Evolutionary conservation across 2,329 filamentous ascomycete species (phyloP).

Genomic region (Ascochyta fabae): DNA sequence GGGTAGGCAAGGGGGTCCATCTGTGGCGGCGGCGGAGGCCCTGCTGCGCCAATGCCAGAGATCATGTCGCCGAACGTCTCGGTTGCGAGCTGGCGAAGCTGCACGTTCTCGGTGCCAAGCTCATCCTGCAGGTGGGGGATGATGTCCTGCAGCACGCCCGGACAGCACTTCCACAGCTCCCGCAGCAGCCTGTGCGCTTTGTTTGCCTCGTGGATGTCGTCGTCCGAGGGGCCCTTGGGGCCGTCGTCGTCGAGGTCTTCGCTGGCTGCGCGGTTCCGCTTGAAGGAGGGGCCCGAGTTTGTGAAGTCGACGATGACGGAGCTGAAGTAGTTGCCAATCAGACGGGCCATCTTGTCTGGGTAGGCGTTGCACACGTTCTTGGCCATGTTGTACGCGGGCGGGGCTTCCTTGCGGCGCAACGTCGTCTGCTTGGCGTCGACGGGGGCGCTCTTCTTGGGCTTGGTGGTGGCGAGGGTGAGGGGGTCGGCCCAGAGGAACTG

Average conservation of each 20-base stretch:
- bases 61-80: constrained; percentile 96
- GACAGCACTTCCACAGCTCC: constrained; percentile 92
- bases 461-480: constrained; percentile 54
- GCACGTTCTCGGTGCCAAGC: constrained; percentile 85
- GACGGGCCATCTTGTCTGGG: constrained; percentile 91
- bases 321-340: constrained; percentile 95
- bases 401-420: constrained; percentile 83
- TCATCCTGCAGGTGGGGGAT: constrained; percentile 93
- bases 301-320: constrained; percentile 91
- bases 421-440: constrained; percentile 81
- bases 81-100: constrained; percentile 84
- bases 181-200: constrained; percentile 90
- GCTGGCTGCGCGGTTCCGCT: constrained; percentile 36
- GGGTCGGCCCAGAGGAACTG: constrained; percentile 92
- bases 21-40: constrained; percentile 73
- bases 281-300: constrained; percentile 34
- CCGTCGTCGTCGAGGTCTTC: constrained; percentile 54
- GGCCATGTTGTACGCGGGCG: constrained; percentile 94
- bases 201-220: constrained; percentile 83
- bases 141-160: constrained; percentile 87
- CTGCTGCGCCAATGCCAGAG: constrained; percentile 89
- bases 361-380: constrained; percentile 90
- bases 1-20: constrained; percentile 87
- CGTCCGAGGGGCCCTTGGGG: constrained; percentile 71
- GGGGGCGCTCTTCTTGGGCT: constrained; percentile 60